Conservation (phyloP, 2,329 filamentous ascomycete species). For the Diaporthe destruens region DNA sequence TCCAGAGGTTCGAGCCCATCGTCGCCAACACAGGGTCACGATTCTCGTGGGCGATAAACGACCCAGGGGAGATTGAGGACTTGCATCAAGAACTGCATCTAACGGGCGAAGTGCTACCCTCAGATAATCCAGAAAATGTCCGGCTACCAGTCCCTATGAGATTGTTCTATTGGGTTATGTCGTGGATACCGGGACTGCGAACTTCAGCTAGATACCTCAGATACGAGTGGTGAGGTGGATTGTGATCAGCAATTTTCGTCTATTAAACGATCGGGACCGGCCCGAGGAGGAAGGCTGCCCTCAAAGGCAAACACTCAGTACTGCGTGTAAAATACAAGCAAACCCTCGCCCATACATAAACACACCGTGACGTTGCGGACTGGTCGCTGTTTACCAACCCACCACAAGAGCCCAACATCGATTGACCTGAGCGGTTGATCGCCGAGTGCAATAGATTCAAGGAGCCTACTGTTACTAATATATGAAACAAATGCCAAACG, state of each 20-base stretch:
- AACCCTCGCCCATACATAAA: not conserved
- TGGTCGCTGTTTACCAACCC: not conserved
- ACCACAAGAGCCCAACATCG: not conserved
- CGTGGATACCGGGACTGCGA: conserved; percentile 33
- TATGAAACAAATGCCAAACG: conserved; percentile 6
- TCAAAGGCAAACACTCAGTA: not conserved
- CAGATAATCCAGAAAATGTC: conserved; percentile 21
- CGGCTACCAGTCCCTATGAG: not conserved
- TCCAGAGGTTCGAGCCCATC: conserved; percentile 36
- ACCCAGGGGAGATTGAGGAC: conserved; percentile 30
- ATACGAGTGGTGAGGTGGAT: conserved; percentile 36
- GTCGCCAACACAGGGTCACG: conserved; percentile 29
- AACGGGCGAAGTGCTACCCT: conserved; percentile 12
- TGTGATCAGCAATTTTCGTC: not conserved
- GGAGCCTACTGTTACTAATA: not conserved
- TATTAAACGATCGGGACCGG: conserved; percentile 22
- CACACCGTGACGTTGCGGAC: not conserved
- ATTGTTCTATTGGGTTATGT: conserved; percentile 20
- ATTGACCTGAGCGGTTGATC: conserved; percentile 21
- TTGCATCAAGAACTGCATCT: conserved; percentile 23
- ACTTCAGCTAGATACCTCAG: conserved; percentile 18
- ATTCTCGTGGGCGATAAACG: conserved; percentile 34
- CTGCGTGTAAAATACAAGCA: conserved; percentile 11
- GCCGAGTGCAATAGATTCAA: not conserved
- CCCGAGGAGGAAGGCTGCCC: not conserved